Base-by-base conservation (phyloP, 1,284 basidiomycete species). In the Mycosarcoma mackinlayi region DNA sequence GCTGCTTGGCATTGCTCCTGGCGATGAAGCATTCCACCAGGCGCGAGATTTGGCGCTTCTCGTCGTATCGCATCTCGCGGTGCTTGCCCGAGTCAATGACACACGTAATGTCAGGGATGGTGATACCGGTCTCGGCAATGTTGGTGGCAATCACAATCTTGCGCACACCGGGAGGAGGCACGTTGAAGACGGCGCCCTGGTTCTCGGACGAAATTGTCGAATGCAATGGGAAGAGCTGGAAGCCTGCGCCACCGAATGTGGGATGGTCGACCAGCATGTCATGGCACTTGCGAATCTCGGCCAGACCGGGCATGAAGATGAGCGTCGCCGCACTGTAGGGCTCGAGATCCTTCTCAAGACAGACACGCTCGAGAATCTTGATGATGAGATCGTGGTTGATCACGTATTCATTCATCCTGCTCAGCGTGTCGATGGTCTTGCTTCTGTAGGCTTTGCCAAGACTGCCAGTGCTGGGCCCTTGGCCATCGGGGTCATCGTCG, bases 31-130 rank as follows among this genome's bases (percentile, higher is more conserved):
- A 93, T 82, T 98, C 94, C 3, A 95, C 88, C 14, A 99, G 85
- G 18, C 93, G 89, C 58, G 93, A 96, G 53, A 98, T 89, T 79
- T 98, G 95, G 7, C 95, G 89, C 84, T 98, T 98, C 85, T 98
- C 96, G 80, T 98, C 95, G 79, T 94, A 98, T 6, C 78, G 73
- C 79, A 81, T 78, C 47, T 65, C 72, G 18, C 68, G 88, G 81
- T 98, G 94, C 80, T 93, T 94, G 45, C 96, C 96, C 0, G 90
- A 89, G 82, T 98, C 96, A 57, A 98, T 94, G 13, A 98, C 96
- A 76, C 94, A 95, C 3, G 95, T 98, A 58, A 98, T 92, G 78
- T 99, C 96, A 5, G 95, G 95, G 59, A 98, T 98, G 0, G 95
- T 98, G 61, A 98, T 92, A 82, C 95, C 95, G 14, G 93, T 96